Conservation (phyloP, 208 protist genomes). For the Acanthamoeba sp. region DNA sequence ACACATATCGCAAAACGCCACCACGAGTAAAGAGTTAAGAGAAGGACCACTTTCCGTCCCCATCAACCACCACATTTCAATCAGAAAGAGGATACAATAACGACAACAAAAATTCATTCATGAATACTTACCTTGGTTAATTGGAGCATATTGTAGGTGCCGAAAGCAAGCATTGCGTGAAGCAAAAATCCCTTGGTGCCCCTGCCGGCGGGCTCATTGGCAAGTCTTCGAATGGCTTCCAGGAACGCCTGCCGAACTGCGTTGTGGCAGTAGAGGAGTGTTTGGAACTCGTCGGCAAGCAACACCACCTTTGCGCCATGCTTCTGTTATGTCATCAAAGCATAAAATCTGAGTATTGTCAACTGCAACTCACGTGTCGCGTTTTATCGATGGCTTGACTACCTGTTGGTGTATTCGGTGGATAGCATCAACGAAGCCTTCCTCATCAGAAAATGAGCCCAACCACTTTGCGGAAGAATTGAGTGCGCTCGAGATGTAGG, state of each 20-base stretch:
- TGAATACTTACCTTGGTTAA: constrained; percentile 70
- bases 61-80: too few species aligned
- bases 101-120: too few species aligned
- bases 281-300: constrained; percentile 69
- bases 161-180: constrained; percentile 60
- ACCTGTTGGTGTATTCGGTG: background rate
- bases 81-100: too few species aligned
- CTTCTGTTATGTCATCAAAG: too few species aligned
- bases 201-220: background rate
- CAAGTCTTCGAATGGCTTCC: constrained; percentile 16
- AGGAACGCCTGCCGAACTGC: constrained; percentile 12
- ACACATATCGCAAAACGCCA: background rate
- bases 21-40: too few species aligned
- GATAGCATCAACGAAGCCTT: constrained; percentile 63
- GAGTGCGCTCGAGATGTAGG: background rate
- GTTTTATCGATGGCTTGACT: too few species aligned
- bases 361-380: background rate
- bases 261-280: constrained; percentile 26
- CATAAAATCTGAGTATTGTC: background rate
- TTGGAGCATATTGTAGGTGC: constrained; percentile 72
- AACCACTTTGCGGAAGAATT: constrained; percentile 43
- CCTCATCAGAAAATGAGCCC: constrained; percentile 32
- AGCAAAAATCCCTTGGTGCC: background rate
- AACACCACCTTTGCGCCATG: constrained; percentile 61
- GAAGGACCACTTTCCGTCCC: too few species aligned